Conservation (phyloP, 768 basidiomycete genomes). For the Tylopilus plumbeoviolaceoides region DNA sequence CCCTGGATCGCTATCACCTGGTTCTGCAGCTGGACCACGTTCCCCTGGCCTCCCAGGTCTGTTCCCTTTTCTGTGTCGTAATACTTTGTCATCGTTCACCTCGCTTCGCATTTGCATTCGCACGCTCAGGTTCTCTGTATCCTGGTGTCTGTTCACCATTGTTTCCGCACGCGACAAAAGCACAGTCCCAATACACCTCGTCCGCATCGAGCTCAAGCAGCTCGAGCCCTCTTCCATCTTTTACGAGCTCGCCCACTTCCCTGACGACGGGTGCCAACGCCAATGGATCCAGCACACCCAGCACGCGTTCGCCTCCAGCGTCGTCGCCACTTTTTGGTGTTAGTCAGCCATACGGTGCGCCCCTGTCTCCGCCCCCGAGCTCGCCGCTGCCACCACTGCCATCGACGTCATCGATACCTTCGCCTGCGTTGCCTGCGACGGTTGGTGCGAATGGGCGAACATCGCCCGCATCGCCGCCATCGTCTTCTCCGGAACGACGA, state of each 20-base stretch:
- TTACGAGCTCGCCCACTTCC: no score
- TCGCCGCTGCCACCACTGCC: constrained; percentile 22
- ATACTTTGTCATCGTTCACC: constrained; percentile 6
- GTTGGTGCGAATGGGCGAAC: constrained; percentile 14
- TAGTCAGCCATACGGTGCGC: constrained; percentile 2
- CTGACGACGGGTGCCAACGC: not conserved
- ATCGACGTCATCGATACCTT: constrained; percentile 6
- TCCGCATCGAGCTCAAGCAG: no score
- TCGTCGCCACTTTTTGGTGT: constrained; percentile 1
- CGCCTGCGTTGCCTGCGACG: constrained; percentile 13
- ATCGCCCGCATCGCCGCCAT: constrained; percentile 8
- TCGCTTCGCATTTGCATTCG: not conserved
- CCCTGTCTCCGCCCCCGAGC: constrained; percentile 24
- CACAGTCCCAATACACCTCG: no score
- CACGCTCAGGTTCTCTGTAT: constrained; percentile 14
- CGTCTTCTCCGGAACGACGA: not conserved
- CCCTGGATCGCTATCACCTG: constrained; percentile 16
- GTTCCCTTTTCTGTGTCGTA: constrained; percentile 9
- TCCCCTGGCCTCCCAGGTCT: constrained; percentile 25
- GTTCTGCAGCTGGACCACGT: constrained; percentile 17
- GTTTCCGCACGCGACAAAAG: constrained; percentile 1
- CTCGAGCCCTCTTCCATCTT: no score
- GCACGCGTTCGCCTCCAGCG: constrained; percentile 6
- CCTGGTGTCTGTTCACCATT: constrained; percentile 23
- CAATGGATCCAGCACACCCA: not conserved